Percentiles rank a stretch among this genome's conserved stretches.
Conservation (phyloP, 148 eudicot species). For the Nepenthes gracilis region DNA sequence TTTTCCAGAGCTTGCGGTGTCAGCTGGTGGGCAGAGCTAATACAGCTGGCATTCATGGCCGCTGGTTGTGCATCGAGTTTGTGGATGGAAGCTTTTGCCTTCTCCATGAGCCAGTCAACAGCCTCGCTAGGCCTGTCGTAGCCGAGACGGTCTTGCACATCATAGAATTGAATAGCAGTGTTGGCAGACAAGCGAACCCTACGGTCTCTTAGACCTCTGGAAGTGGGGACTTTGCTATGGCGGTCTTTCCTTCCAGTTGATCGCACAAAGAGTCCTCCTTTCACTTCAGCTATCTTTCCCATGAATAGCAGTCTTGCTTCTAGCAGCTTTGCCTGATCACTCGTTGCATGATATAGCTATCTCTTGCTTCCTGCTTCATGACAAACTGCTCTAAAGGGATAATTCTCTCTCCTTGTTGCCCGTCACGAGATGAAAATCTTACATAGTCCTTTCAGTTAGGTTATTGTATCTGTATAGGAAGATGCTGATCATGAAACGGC, state of each 20-base stretch:
- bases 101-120: constrained; percentile 54
- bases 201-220: constrained; percentile 41
- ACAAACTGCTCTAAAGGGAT: neutral
- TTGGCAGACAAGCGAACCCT: constrained; percentile 42
- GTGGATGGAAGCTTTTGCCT: constrained; percentile 43
- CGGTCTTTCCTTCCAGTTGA: constrained; percentile 24
- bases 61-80: constrained; percentile 15
- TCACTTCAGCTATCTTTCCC: constrained; percentile 11
- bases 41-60: neutral
- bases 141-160: constrained; percentile 65
- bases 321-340: neutral
- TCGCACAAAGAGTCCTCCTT: constrained; percentile 15
- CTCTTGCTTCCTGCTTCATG: neutral
- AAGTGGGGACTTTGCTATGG: constrained; percentile 43
- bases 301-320: constrained; percentile 5
- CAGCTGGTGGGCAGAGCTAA: constrained; percentile 1
- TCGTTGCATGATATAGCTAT: neutral
- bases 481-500: no score
- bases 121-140: constrained; percentile 48
- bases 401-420: neutral
- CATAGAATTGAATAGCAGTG: constrained; percentile 57
- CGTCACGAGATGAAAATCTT: neutral
- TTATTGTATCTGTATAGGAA: no score
- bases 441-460: no score
- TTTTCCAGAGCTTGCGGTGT: neutral